A percentile compares a stretch with the other conserved stretches of the same genome.
Evolutionary conservation across 2,329 filamentous ascomycete genomes (phyloP).

Genomic region (Aspergillus jensenii): DNA sequence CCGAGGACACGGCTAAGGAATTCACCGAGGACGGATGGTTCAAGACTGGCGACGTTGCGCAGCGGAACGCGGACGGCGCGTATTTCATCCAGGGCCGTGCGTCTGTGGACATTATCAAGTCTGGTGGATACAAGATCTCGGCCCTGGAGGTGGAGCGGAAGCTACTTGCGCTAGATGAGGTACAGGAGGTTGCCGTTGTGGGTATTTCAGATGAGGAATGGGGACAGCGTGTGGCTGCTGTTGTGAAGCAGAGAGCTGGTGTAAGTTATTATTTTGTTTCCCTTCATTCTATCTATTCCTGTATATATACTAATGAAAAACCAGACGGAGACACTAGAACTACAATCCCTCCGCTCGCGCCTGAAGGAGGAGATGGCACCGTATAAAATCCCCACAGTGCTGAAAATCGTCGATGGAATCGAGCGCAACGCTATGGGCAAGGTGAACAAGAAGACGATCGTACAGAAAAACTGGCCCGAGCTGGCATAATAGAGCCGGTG

Average conservation of each 20-base stretch:
- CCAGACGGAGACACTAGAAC: slow-evolving; percentile 29
- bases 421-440: slow-evolving; percentile 80
- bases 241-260: slow-evolving; percentile 43
- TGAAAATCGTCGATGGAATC: slow-evolving; percentile 70
- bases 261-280: slow-evolving; percentile 23
- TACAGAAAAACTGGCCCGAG: slow-evolving; percentile 40
- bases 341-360: slow-evolving; percentile 31
- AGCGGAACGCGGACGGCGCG: slow-evolving; percentile 37
- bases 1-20: slow-evolving; percentile 46
- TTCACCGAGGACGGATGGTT: slow-evolving; percentile 52
- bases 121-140: slow-evolving; percentile 56
- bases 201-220: slow-evolving; percentile 56
- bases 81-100: slow-evolving; percentile 57
- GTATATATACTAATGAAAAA: slow-evolving; percentile 9
- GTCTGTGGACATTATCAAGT: slow-evolving; percentile 56
- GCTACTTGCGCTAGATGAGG: slow-evolving; percentile 50
- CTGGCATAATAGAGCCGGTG: slow-evolving; percentile 3
- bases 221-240: slow-evolving; percentile 55
- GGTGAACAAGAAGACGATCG: slow-evolving; percentile 45
- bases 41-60: slow-evolving; percentile 49
- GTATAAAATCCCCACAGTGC: slow-evolving; percentile 92
- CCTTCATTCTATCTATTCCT: background rate
- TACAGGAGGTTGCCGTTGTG: slow-evolving; percentile 56
- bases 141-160: slow-evolving; percentile 57
- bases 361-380: slow-evolving; percentile 60